Evolutionary conservation across 495 filamentous ascomycete genomes (phyloP).

Genomic region (Cercophora newfieldiana): DNA sequence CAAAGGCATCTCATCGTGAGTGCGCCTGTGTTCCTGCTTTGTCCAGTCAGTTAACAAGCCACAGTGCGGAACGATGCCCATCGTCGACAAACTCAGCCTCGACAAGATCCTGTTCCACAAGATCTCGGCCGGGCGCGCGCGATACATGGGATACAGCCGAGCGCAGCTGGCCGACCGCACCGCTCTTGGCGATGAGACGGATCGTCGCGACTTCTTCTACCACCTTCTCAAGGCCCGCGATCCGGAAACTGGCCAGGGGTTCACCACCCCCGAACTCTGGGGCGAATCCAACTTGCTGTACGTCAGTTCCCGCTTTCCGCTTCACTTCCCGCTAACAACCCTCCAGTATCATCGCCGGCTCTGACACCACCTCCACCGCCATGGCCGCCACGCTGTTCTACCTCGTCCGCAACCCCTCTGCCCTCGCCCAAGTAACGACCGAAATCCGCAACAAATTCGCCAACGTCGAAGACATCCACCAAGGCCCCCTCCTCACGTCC

Average conservation of each 20-base stretch:
- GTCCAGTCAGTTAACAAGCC: conserved; percentile 2
- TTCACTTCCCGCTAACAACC: neutral
- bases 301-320: conserved; percentile 40
- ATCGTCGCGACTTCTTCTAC: conserved; percentile 66
- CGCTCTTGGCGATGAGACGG: conserved; percentile 55
- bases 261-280: conserved; percentile 67
- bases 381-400: conserved; percentile 68
- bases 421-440: conserved; percentile 48
- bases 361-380: conserved; percentile 65
- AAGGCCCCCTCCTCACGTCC: conserved; percentile 52
- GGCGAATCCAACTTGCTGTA: conserved; percentile 67
- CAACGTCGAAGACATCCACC: conserved; percentile 53
- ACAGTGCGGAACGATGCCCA: conserved; percentile 55
- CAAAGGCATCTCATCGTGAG: conserved; percentile 58
- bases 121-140: conserved; percentile 50
- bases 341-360: conserved; percentile 55
- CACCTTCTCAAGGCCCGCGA: conserved; percentile 59
- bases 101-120: conserved; percentile 60
- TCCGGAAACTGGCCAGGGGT: conserved; percentile 63
- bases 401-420: conserved; percentile 56
- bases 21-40: neutral
- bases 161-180: conserved; percentile 56
- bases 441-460: conserved; percentile 54
- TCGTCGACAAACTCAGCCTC: conserved; percentile 55
- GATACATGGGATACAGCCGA: conserved; percentile 59